Evolutionary conservation across 164 flowering plant species (phyloP).

Genomic region (Protea cynaroides): DNA sequence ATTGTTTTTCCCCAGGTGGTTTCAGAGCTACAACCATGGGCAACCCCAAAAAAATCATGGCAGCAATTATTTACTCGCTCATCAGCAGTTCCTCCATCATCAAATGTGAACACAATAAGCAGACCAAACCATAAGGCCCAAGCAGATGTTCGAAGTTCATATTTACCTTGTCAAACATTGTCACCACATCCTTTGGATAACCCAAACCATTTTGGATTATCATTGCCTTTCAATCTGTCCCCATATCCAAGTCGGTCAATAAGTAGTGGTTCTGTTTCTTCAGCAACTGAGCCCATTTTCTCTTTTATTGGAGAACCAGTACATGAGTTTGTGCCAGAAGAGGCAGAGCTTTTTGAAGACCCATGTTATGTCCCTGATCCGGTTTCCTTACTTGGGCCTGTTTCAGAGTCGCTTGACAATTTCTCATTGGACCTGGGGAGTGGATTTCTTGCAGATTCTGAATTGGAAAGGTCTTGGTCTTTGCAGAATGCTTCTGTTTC

Average conservation of each 20-base stretch:
- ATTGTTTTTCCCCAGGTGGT: constrained; percentile 28
- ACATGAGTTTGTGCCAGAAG: constrained; percentile 48
- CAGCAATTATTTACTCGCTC: constrained; percentile 84
- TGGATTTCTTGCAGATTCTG: constrained; percentile 43
- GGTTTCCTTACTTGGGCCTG: constrained; percentile 83
- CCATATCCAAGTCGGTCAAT: constrained; percentile 28
- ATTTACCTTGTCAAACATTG: constrained; percentile 26
- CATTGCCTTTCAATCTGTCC: constrained; percentile 48
- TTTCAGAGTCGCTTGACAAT: constrained; percentile 88
- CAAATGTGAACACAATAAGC: constrained; percentile 44
- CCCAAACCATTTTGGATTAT: constrained; percentile 52
- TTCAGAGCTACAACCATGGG: constrained; percentile 36
- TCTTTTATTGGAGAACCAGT: constrained; percentile 6
- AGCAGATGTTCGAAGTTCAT: constrained; percentile 35
- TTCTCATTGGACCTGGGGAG: constrained; percentile 69
- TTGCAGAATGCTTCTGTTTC: constrained; percentile 39
- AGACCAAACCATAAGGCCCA: constrained; percentile 43
- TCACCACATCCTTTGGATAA: constrained; percentile 42
- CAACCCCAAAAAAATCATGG: constrained; percentile 79
- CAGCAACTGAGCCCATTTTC: not conserved
- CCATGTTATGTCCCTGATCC: constrained; percentile 93
- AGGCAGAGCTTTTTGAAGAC: constrained; percentile 81
- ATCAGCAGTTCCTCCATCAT: constrained; percentile 33
- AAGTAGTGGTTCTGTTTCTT: not conserved
- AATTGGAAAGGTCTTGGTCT: constrained; percentile 34